Conservation (phyloP, 345 rosid species). For the Ceriops decandra region DNA sequence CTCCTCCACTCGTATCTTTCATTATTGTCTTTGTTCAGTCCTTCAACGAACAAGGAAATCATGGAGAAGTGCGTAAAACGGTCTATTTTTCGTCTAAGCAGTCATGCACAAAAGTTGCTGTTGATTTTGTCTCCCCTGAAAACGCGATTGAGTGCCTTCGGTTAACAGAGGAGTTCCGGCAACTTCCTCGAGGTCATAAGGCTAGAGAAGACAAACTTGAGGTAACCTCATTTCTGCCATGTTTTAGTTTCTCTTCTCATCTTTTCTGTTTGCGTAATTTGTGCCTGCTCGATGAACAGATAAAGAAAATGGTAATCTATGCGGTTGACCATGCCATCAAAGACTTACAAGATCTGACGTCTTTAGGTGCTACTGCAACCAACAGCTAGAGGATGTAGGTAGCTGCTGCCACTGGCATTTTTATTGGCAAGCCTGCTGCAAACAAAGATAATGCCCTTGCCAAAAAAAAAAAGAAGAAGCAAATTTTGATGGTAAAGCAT, state of each 20-base stretch:
- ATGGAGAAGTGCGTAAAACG: not conserved
- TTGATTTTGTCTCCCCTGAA: conserved; percentile 91
- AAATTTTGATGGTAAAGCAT: too few relatives aligned
- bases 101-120: conserved; percentile 96
- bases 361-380: not conserved
- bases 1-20: not conserved
- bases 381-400: not conserved
- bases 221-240: conserved; percentile 30
- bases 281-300: conserved; percentile 34
- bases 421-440: too few relatives aligned
- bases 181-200: conserved; percentile 72
- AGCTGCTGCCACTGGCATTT: not conserved
- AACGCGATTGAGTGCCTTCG: conserved; percentile 68
- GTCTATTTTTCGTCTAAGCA: conserved; percentile 17
- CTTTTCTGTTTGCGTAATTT: not conserved
- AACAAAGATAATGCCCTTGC: too few relatives aligned
- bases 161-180: conserved; percentile 77
- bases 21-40: not conserved
- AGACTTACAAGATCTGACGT: conserved; percentile 24
- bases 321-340: conserved; percentile 47
- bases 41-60: not conserved
- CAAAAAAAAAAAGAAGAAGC: too few relatives aligned
- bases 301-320: conserved; percentile 74
- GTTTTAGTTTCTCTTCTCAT: not conserved
- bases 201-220: conserved; percentile 95